Percentiles rank a stretch among this genome's conserved stretches.
Conservation (phyloP, 2,329 filamentous ascomycete species). For the Colletotrichum aenigma region DNA sequence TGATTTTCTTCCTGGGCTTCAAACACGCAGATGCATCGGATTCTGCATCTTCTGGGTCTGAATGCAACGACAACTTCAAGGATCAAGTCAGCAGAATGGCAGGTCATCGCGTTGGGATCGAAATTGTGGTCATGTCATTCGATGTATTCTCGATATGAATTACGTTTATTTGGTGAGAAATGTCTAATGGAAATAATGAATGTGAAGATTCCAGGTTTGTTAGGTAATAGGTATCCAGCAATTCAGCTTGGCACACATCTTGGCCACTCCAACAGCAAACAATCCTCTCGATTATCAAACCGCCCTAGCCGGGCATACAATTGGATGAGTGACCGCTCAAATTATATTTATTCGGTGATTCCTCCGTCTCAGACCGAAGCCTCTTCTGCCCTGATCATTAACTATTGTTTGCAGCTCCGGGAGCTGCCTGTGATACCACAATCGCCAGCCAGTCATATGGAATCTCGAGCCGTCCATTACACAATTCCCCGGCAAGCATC, state of each 20-base stretch:
- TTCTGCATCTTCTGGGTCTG: not conserved
- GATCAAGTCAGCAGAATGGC: not conserved
- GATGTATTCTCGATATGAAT: not conserved
- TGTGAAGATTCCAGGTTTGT: not conserved
- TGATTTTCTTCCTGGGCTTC: not conserved
- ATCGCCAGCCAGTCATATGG: not conserved
- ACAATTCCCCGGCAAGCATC: slow-evolving; percentile 5
- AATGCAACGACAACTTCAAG: not conserved
- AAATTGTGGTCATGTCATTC: not conserved
- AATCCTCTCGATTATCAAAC: not conserved
- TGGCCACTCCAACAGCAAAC: not conserved
- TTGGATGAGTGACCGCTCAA: not conserved
- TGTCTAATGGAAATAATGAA: slow-evolving; percentile 6
- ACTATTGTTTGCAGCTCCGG: not conserved
- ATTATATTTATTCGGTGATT: not conserved
- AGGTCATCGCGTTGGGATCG: not conserved
- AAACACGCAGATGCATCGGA: not conserved
- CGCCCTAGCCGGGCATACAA: not conserved
- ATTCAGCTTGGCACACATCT: not conserved
- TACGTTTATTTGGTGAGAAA: not conserved
- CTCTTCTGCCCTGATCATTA: not conserved
- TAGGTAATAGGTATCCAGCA: slow-evolving; percentile 10
- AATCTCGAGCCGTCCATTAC: not conserved
- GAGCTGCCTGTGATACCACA: not conserved
- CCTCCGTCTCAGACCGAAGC: not conserved